phyloP scores from a whole-genome alignment of 2,329 filamentous ascomycete species.

The Trichoderma hamatum region DNA sequence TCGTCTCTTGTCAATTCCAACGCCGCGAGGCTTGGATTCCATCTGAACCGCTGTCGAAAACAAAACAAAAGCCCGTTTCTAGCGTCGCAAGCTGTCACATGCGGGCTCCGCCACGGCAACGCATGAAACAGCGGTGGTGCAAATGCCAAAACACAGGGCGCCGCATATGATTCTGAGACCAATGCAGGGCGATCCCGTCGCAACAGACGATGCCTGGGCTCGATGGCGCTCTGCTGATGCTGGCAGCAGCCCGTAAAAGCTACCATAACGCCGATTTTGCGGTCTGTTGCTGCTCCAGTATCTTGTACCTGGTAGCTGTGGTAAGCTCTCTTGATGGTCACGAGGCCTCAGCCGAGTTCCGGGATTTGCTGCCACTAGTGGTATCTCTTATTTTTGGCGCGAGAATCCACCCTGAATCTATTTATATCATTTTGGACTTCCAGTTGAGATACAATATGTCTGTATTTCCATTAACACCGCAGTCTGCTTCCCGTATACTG shows the following conservation, averaged over 20 bases:
- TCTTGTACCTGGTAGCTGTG: neutral
- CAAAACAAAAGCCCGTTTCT: neutral
- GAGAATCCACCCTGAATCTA: slow-evolving; percentile 6
- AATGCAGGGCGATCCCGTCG: neutral
- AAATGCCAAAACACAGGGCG: slow-evolving; percentile 23
- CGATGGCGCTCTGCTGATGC: neutral
- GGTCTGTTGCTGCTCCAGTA: neutral
- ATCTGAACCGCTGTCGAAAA: neutral
- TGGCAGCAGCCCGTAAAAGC: neutral
- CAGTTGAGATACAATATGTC: neutral
- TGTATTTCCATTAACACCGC: neutral
- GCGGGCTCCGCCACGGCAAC: slow-evolving; percentile 25
- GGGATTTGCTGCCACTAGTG: slow-evolving; percentile 2
- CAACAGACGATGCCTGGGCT: neutral
- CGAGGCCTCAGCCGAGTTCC: slow-evolving; percentile 15
- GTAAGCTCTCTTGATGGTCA: slow-evolving; percentile 5
- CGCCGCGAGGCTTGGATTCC: neutral
- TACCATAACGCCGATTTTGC: neutral
- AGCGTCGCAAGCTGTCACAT: neutral
- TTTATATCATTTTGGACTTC: slow-evolving; percentile 7
- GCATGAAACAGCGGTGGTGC: slow-evolving; percentile 25
- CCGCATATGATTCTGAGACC: slow-evolving; percentile 21
- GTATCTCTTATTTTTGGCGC: neutral
- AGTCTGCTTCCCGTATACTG: neutral
- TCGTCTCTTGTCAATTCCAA: slow-evolving; percentile 17